Evolutionary conservation across 2,329 filamentous ascomycete genomes (phyloP), one percentile per base, ranked within the genome.

Genomic region (Hymenoscyphus scutula): DNA sequence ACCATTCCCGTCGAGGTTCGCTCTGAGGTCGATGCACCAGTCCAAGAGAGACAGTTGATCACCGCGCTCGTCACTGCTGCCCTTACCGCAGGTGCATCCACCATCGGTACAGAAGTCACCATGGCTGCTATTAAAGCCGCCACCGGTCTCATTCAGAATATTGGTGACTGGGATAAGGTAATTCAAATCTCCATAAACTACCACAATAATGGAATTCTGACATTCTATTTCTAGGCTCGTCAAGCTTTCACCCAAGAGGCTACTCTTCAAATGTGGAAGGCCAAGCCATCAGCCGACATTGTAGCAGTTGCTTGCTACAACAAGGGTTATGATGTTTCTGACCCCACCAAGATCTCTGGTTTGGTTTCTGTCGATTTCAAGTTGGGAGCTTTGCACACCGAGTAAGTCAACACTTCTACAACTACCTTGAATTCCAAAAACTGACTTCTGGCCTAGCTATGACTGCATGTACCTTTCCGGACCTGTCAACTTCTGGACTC

Each of bases 401-500:
- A 58, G 56, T 58, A 58, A 45, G 56, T 41, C 17, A 29, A 3
- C 37, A 17, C 7, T 19, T 30, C 15, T 23, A 27, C 53, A 54
- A n/a, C 19, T 32, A 48, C 41, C 11, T 1, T 8, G 13, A 1
- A 25, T 27, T n/a, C 13, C 13, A 48, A 45, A 37, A 10, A 29
- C 56, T 58, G 30, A 58, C 11, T 32, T 1, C 25, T 37, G 34
- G 5, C 13, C 11, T 48, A 58, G 56, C 19, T 58, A 58, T 13
- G 56, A 58, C 25, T 58, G 56, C 37, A 58, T 58, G 56, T 58
- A 58, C 56, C 23, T 58, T 2, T 45, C 37, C 13, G 56, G 34
- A 17, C 56, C 56, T 17, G 17, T 41, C 5, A 19, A 8, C 55
- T 30, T 25, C 53, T 63, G n/a, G 2, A 55, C 29, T 34, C 53